phyloP scores from a whole-genome alignment of 495 filamentous ascomycete genomes.

The Penicillium waksmanii region DNA sequence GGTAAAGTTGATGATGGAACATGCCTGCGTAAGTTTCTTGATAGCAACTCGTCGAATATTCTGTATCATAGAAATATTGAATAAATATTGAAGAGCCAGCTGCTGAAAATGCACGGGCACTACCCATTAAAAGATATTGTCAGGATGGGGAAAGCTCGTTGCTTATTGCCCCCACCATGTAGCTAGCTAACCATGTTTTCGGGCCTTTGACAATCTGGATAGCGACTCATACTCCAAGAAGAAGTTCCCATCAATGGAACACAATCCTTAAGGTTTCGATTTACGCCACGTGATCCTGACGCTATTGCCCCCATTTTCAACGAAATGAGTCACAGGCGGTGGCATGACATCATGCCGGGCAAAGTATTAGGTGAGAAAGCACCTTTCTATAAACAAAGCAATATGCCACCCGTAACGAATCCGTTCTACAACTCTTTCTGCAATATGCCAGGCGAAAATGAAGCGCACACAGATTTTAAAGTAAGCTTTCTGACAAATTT shows the following conservation, averaged over 20 bases:
- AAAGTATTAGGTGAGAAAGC: neutral
- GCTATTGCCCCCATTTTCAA: neutral
- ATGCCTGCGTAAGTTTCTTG: neutral
- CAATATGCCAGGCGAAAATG: neutral
- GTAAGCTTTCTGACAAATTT: neutral
- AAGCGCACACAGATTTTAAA: neutral
- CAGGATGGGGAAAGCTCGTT: neutral
- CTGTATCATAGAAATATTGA: constrained; percentile 1
- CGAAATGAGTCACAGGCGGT: neutral
- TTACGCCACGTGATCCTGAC: neutral
- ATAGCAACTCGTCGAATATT: constrained; percentile 1
- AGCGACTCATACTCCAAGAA: constrained; percentile 1
- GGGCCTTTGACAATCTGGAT: neutral
- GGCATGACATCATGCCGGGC: constrained; percentile 1
- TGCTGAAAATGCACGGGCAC: neutral
- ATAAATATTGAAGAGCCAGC: neutral
- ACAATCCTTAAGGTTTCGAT: neutral
- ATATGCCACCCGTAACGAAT: neutral
- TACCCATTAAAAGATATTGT: constrained; percentile 3
- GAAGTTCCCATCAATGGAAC: neutral
- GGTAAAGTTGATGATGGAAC: constrained; percentile 2
- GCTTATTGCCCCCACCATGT: neutral
- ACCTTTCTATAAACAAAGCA: neutral
- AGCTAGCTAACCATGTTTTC: neutral
- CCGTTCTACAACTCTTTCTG: neutral